Percentiles rank a stretch among this genome's conserved stretches.
Evolutionary conservation across 306 rosid genomes (phyloP).

Genomic region (Vicia villosa): DNA sequence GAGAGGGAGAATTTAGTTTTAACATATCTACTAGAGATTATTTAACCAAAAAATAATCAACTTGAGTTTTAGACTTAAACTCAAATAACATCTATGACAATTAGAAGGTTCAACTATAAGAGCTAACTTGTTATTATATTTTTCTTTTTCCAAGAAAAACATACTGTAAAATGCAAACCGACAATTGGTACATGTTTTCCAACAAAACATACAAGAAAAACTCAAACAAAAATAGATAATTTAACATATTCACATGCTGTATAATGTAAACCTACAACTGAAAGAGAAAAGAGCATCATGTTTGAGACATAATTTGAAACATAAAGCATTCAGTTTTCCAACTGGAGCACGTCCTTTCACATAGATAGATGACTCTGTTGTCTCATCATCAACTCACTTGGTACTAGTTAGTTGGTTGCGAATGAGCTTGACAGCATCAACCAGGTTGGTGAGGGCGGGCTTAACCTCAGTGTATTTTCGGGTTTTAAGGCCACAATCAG

Average conservation of each 20-base stretch:
- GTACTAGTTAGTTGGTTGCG: constrained; percentile 60
- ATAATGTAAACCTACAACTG: constrained; percentile 1
- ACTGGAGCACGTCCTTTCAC: neutral
- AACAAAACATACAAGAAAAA: neutral
- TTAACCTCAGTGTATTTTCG: constrained; percentile 76
- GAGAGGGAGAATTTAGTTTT: too few species aligned
- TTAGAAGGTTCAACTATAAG: neutral
- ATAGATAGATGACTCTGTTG: neutral
- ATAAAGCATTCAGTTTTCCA: constrained; percentile 2
- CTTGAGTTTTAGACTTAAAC: too few species aligned
- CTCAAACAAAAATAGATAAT: neutral
- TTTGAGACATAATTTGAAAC: constrained; percentile 27
- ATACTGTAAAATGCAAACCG: too few species aligned
- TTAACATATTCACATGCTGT: neutral
- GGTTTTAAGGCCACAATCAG: constrained; percentile 90
- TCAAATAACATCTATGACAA: neutral
- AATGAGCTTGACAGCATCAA: constrained; percentile 78
- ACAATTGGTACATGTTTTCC: neutral
- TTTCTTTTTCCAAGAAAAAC: too few species aligned
- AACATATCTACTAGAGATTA: too few species aligned
- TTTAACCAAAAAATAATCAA: too few species aligned
- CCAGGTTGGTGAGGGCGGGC: constrained; percentile 79
- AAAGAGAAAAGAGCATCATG: neutral
- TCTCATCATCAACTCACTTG: constrained; percentile 47
- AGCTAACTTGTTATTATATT: neutral